Conservation (phyloP, 306 rosid species). For the Elaeagnus macrophylla region DNA sequence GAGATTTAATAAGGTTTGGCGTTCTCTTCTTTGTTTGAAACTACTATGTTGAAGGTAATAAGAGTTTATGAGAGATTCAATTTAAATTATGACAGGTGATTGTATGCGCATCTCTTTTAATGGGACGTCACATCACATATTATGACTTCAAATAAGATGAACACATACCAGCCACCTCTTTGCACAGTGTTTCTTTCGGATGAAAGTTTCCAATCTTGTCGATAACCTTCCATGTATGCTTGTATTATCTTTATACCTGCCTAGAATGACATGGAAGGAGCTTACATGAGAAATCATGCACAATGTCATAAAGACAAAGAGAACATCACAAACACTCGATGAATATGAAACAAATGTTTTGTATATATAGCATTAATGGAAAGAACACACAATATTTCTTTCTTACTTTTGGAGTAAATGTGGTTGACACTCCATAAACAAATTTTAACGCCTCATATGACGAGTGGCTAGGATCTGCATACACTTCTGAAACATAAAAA, state of each 20-base stretch:
- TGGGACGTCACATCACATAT: background rate
- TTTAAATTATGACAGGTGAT: background rate
- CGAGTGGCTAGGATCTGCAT: constrained; percentile 72
- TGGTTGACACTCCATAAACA: constrained; percentile 66
- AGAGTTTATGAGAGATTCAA: background rate
- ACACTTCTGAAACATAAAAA: constrained; percentile 53
- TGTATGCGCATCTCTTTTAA: background rate
- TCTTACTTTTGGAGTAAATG: constrained; percentile 84
- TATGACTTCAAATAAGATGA: constrained; percentile 7
- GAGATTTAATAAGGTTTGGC: background rate
- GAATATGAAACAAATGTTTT: background rate
- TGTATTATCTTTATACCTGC: constrained; percentile 83
- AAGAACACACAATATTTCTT: background rate
- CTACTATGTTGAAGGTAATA: background rate
- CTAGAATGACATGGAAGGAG: constrained; percentile 36
- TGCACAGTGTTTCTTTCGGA: constrained; percentile 61
- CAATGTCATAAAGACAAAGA: constrained; percentile 10
- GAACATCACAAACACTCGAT: constrained; percentile 5
- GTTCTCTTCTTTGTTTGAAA: too few relatives aligned
- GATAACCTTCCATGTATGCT: constrained; percentile 74
- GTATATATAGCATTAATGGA: background rate
- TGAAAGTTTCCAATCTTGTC: constrained; percentile 94
- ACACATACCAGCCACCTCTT: constrained; percentile 74
- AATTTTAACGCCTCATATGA: constrained; percentile 72
- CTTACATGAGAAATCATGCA: constrained; percentile 4